A percentile compares a stretch with the other conserved stretches of the same genome.
phyloP scores from a whole-genome alignment of 805 yeast species.

The Ogataea henricii region DNA sequence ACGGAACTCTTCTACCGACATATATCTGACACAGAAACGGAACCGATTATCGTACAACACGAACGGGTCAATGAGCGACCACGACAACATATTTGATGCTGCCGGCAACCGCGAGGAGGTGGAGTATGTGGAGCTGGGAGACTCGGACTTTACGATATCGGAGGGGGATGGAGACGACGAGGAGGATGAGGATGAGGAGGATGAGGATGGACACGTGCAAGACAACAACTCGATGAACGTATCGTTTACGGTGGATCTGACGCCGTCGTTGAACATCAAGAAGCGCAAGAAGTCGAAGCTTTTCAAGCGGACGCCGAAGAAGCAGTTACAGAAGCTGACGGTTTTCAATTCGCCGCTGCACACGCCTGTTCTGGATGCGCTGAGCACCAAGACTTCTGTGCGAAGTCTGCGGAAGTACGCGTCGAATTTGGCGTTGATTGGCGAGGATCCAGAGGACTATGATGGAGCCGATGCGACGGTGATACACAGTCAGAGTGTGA shows the following conservation, averaged over 20 bases:
- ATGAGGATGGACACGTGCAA: constrained; percentile 18
- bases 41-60: constrained; percentile 24
- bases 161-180: constrained; percentile 17
- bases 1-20: constrained; percentile 18
- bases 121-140: constrained; percentile 34
- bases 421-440: constrained; percentile 25
- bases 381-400: constrained; percentile 18
- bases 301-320: constrained; percentile 29
- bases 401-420: constrained; percentile 23
- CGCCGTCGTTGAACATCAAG: constrained; percentile 29
- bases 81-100: constrained; percentile 22
- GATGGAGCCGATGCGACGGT: neutral
- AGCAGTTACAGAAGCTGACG: constrained; percentile 28
- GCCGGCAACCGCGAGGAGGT: constrained; percentile 27
- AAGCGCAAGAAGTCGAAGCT: constrained; percentile 28
- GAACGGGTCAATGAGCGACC: constrained; percentile 21
- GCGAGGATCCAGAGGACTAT: constrained; percentile 16
- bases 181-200: constrained; percentile 21
- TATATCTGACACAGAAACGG: constrained; percentile 6
- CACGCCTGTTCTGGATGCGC: constrained; percentile 1
- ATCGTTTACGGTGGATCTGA: constrained; percentile 32
- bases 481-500: constrained; percentile 1
- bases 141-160: constrained; percentile 27
- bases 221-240: constrained; percentile 31
- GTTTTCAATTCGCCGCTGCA: constrained; percentile 25